phyloP scores from a whole-genome alignment of 2,329 filamentous ascomycete genomes.

The Macrophomina tecta region DNA sequence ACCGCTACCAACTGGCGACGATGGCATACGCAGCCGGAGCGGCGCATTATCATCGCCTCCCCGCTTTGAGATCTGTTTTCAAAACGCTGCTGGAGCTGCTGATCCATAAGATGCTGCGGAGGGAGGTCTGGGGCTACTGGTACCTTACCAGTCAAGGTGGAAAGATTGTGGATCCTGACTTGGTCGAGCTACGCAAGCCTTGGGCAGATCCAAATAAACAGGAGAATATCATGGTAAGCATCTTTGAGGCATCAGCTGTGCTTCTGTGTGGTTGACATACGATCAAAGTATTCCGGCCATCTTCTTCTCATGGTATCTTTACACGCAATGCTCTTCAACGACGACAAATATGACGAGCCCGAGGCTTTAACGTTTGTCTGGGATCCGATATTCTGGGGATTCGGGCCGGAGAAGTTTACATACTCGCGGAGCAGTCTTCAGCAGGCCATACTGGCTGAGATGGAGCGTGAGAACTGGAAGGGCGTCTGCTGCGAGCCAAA shows the following conservation, averaged over 20 bases:
- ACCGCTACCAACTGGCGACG: constrained; percentile 50
- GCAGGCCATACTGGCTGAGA: constrained; percentile 42
- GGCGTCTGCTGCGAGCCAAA: constrained; percentile 55
- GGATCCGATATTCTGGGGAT: constrained; percentile 45
- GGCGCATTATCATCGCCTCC: constrained; percentile 49
- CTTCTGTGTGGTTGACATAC: background rate
- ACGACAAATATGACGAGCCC: constrained; percentile 47
- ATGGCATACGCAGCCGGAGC: constrained; percentile 48
- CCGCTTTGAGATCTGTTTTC: constrained; percentile 43
- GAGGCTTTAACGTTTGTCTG: constrained; percentile 46
- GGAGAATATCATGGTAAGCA: constrained; percentile 49
- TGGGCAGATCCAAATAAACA: constrained; percentile 50
- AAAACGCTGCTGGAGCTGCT: constrained; percentile 43
- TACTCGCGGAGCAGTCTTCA: constrained; percentile 46
- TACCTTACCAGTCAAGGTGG: constrained; percentile 47
- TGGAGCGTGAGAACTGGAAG: constrained; percentile 48
- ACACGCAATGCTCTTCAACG: constrained; percentile 52
- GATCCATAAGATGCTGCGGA: constrained; percentile 51
- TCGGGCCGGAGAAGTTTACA: constrained; percentile 32
- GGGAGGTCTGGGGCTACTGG: constrained; percentile 54
- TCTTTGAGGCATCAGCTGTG: background rate
- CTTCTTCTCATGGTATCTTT: constrained; percentile 48
- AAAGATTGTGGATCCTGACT: constrained; percentile 42
- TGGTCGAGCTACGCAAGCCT: constrained; percentile 48
- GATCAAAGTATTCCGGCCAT: constrained; percentile 45